A percentile compares a stretch with the other conserved stretches of the same genome.
These are phyloP conservation scores for Chaetoscypha palmicola DNA, from an alignment of 2,329 filamentous ascomycete genomes.

Conservation along the genomic window DNA sequence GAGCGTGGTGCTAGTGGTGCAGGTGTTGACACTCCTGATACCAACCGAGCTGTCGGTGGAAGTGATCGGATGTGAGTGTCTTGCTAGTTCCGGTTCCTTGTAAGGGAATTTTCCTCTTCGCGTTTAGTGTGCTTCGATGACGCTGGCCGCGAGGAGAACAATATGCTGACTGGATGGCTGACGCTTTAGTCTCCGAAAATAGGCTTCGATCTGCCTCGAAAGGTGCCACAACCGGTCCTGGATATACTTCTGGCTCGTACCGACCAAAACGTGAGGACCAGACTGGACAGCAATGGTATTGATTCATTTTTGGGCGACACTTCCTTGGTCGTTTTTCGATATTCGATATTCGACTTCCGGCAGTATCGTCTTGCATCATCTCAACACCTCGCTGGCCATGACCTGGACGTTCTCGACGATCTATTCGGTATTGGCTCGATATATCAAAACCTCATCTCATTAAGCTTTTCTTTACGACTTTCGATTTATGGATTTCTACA, in stretches of 20 bases:
- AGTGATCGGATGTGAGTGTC: constrained; percentile 96
- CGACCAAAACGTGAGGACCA: constrained; percentile 46
- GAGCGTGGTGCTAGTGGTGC: constrained; percentile 52
- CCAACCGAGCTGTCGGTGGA: constrained; percentile 68
- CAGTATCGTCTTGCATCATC: constrained; percentile 26
- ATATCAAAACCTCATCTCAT: constrained; percentile 28
- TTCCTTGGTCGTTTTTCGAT: constrained; percentile 24
- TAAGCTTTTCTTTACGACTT: constrained; percentile 28
- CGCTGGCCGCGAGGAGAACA: constrained; percentile 67
- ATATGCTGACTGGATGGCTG: constrained; percentile 70
- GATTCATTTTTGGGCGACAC: constrained; percentile 26
- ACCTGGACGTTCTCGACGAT: constrained; percentile 22
- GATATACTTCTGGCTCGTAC: constrained; percentile 39
- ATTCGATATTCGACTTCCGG: constrained; percentile 23
- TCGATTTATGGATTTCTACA: constrained; percentile 27
- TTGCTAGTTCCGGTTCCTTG: constrained; percentile 52
- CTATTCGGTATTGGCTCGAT: constrained; percentile 22
- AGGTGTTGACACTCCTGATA: constrained; percentile 60
- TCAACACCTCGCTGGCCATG: constrained; percentile 23
- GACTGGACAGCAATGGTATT: constrained; percentile 32
- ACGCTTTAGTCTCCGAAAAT: constrained; percentile 76
- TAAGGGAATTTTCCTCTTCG: constrained; percentile 82
- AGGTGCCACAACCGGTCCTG: constrained; percentile 47
- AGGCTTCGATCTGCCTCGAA: constrained; percentile 80
- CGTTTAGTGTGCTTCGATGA: constrained; percentile 71